A percentile compares a stretch with the other conserved stretches of the same genome.
Conservation (phyloP, 208 protist species). For the Crithidia brevicula region DNA sequence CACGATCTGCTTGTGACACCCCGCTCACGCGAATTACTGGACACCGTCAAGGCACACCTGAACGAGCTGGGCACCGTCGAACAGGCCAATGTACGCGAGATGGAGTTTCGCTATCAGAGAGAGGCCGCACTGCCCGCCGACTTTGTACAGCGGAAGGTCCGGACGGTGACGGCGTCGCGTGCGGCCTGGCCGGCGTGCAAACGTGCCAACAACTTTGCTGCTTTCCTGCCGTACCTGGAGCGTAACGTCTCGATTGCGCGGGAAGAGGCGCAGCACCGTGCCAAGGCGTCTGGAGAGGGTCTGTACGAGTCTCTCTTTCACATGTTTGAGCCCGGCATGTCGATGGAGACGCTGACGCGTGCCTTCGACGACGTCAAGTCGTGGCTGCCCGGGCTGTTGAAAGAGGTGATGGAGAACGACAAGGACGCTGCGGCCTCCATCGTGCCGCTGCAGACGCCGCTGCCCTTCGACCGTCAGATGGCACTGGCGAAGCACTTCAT, state of each 20-base stretch:
- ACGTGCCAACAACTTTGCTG: slow-evolving; percentile 49
- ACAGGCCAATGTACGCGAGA: slow-evolving; percentile 63
- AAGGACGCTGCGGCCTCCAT: slow-evolving; percentile 25
- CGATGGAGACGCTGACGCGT: slow-evolving; percentile 40
- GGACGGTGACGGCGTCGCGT: slow-evolving; percentile 36
- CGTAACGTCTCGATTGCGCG: slow-evolving; percentile 43
- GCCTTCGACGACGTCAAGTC: slow-evolving; percentile 64
- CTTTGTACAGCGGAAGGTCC: slow-evolving; percentile 45
- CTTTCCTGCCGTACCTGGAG: slow-evolving; percentile 59
- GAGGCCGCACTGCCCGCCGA: slow-evolving; percentile 36
- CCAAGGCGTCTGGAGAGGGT: background rate
- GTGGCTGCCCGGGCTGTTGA: slow-evolving; percentile 64
- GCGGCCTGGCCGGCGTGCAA: slow-evolving; percentile 46
- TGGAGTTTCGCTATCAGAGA: slow-evolving; percentile 30
- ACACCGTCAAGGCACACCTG: background rate
- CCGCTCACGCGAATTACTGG: background rate
- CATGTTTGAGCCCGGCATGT: slow-evolving; percentile 71
- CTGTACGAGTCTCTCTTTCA: slow-evolving; percentile 69
- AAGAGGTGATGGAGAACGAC: slow-evolving; percentile 44
- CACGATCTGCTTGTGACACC: slow-evolving; percentile 33
- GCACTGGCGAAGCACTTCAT: slow-evolving; percentile 36
- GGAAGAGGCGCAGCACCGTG: slow-evolving; percentile 43
- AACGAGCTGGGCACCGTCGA: slow-evolving; percentile 39
- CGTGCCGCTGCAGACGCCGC: slow-evolving; percentile 26
- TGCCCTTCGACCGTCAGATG: slow-evolving; percentile 43